These are phyloP conservation scores for Globisporangium mamillatum DNA, from an alignment of 352 stramenopile species.

Conservation along the genomic window DNA sequence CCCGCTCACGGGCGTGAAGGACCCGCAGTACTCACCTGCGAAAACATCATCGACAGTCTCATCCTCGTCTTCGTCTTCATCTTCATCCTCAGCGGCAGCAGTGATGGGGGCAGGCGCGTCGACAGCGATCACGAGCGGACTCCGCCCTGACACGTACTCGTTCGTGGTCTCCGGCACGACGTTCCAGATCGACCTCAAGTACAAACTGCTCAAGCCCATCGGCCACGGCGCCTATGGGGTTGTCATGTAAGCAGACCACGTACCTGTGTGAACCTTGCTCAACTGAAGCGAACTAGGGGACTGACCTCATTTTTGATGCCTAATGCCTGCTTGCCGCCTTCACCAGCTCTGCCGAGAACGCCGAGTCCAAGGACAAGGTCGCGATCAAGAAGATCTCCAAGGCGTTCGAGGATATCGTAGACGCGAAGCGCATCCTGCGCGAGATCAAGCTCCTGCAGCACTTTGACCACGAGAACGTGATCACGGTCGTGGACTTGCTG, in stretches of 20 bases:
- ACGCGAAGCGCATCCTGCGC: constrained; percentile 98
- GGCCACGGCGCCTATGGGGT: constrained; percentile 94
- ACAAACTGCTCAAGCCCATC: constrained; percentile 94
- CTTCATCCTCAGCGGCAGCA: not conserved
- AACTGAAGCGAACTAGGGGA: constrained; percentile 1
- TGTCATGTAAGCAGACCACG: constrained; percentile 77
- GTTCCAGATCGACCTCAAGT: constrained; percentile 92
- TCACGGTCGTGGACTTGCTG: constrained; percentile 95
- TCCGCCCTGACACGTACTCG: constrained; percentile 63
- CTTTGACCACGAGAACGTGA: constrained; percentile 95
- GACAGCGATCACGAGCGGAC: constrained; percentile 14
- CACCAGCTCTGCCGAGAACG: constrained; percentile 73
- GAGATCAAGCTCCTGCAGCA: constrained; percentile 95
- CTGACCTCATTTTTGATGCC: not conserved
- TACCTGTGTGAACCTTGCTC: not conserved
- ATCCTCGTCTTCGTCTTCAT: not conserved
- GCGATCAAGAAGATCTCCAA: constrained; percentile 90
- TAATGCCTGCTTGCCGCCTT: not conserved
- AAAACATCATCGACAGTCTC: not conserved
- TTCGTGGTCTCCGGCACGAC: constrained; percentile 85
- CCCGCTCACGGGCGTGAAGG: constrained; percentile 2
- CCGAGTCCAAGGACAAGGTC: constrained; percentile 80
- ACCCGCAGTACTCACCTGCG: constrained; percentile 5
- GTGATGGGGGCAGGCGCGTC: not conserved
- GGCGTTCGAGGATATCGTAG: constrained; percentile 97